Base-by-base conservation (phyloP, 2,329 filamentous ascomycete genomes). In the Mycogone perniciosa region DNA sequence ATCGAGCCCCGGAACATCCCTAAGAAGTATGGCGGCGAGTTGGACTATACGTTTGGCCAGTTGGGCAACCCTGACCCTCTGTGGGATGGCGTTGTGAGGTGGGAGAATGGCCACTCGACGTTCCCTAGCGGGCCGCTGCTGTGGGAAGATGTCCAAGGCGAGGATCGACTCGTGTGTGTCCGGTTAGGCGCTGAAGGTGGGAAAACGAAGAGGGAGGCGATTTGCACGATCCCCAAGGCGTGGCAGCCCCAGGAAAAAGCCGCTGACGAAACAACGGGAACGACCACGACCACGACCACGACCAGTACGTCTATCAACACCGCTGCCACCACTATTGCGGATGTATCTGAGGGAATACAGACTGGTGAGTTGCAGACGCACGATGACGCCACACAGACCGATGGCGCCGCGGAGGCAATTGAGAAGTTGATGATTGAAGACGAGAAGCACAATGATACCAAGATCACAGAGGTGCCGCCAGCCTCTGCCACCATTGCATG, bases 1-100 rank as follows among this genome's bases (percentile, higher is more conserved):
- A 89, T 97, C 65, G 86, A 95, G 48, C 76, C 81, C 0, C 76
- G 80, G 48, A 88, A 92, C 68, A 91, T 97, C 55, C 92, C 92
- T 13, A 90, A 88, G 67, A 82, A 86, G 66, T 97, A 96, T 65
- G 92, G 92, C 54, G 92, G 92, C 41, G 79, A 89, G 57, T 79
- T 96, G 7, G 86, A 95, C 27, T 96, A 87, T 72, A 71, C 79
- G 45, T 96, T 87, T 71, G 89, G 89, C 49, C 81, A 88, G 54
- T 74, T 85, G 68, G 85, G 87, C 6, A 78, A 81, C 46, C 70
- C 91, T n/a, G 91, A 96, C 58, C 79, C 80, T 1, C 65, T 68
- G 31, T 76, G 81, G 65, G 67, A 73, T 38, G 72, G 74, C 20
- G 64, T 75, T 37, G 62, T 77, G 20, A 60, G 66, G 9, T 85